Evolutionary conservation across 768 basidiomycete genomes (phyloP).

Genomic region (Kwoniella botswanensis): DNA sequence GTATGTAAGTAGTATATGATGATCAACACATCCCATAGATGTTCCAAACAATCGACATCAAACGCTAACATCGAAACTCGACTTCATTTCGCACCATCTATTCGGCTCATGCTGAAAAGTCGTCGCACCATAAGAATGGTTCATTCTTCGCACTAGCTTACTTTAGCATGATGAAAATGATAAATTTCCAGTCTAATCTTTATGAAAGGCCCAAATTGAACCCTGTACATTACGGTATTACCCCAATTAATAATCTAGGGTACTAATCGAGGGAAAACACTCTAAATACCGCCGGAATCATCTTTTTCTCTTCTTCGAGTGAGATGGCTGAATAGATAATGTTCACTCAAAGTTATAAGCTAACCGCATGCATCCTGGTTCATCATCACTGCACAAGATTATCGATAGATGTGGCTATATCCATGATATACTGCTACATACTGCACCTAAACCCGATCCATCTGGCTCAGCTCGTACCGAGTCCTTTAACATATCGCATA

Average conservation of each 20-base stretch:
- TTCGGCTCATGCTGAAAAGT: not conserved
- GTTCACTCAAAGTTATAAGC: too few species aligned
- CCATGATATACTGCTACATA: too few species aligned
- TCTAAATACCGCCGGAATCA: not conserved
- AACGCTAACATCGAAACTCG: not conserved
- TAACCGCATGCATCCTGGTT: too few species aligned
- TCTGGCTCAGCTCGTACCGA: not conserved
- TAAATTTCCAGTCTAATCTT: not conserved
- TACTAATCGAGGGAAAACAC: not conserved
- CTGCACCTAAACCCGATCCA: too few species aligned
- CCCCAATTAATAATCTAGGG: constrained; percentile 9
- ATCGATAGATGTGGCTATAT: too few species aligned
- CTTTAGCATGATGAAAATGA: not conserved
- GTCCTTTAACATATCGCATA: not conserved
- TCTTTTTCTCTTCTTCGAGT: not conserved
- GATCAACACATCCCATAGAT: too few species aligned
- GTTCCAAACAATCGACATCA: too few species aligned
- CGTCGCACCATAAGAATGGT: constrained; percentile 9
- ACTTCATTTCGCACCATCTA: not conserved
- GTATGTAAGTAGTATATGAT: too few species aligned
- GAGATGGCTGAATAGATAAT: not conserved
- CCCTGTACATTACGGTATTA: constrained; percentile 7
- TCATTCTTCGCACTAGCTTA: not conserved
- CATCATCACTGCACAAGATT: too few species aligned
- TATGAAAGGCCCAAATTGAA: not conserved